Evolutionary conservation across 352 stramenopile genomes (phyloP).

Genomic region (Blastocystis sp.): DNA sequence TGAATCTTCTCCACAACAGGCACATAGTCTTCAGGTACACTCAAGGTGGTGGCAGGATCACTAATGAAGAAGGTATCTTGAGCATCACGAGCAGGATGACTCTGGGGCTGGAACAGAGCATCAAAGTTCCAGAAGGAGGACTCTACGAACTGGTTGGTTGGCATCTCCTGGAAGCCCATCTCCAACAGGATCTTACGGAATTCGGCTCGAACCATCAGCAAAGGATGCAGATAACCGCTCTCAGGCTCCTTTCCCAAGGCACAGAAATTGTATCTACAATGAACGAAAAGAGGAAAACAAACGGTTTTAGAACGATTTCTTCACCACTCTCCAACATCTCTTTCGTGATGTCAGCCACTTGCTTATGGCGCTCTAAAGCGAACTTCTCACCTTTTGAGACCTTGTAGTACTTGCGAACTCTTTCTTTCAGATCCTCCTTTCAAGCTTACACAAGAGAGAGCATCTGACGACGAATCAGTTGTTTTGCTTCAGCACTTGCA

Average conservation of each 20-base stretch:
- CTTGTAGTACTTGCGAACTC: constrained; percentile 84
- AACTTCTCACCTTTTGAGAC: constrained; percentile 85
- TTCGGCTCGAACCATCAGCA: constrained; percentile 91
- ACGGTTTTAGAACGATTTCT: constrained; percentile 43
- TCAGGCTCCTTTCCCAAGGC: constrained; percentile 83
- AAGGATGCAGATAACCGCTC: constrained; percentile 89
- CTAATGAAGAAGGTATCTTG: constrained; percentile 99
- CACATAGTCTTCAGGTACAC: constrained; percentile 95
- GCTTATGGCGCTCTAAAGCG: constrained; percentile 83
- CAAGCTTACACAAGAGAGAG: constrained; percentile 70
- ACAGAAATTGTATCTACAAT: constrained; percentile 88
- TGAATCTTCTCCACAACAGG: constrained; percentile 95
- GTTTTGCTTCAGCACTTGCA: constrained; percentile 73
- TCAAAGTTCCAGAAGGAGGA: constrained; percentile 99
- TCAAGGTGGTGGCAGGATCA: constrained; percentile 69
- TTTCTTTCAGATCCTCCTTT: neutral
- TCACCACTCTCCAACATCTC: constrained; percentile 88
- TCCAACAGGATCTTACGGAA: constrained; percentile 97
- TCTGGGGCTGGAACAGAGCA: constrained; percentile 97
- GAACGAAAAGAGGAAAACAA: neutral
- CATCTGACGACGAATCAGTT: constrained; percentile 76
- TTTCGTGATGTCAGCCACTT: constrained; percentile 90
- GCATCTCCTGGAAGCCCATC: constrained; percentile 99
- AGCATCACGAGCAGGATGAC: constrained; percentile 91
- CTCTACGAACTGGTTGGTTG: constrained; percentile 96